phyloP scores from a whole-genome alignment of 2,329 filamentous ascomycete genomes.

The Elsinoe fawcettii region DNA sequence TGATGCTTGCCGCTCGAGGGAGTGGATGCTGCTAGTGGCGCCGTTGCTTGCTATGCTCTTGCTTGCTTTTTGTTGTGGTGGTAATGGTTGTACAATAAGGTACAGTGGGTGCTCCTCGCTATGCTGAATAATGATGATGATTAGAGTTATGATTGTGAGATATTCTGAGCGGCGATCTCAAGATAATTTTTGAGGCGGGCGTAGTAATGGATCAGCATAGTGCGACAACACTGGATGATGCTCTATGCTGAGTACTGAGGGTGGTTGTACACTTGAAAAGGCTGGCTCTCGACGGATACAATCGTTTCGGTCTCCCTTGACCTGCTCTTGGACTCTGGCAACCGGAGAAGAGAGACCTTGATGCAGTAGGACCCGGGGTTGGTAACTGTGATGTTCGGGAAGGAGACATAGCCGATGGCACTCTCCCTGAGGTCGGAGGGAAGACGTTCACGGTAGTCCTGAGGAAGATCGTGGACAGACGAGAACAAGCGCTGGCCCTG shows the following conservation, averaged over 20 bases:
- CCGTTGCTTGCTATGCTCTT: constrained; percentile 1
- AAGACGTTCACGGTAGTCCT: constrained; percentile 9
- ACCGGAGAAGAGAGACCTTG: background rate
- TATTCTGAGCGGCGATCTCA: background rate
- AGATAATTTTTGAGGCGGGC: background rate
- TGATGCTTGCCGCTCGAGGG: no score
- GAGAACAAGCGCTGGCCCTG: background rate
- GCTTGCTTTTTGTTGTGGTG: background rate
- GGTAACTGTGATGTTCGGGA: constrained; percentile 4
- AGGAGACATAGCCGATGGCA: constrained; percentile 8
- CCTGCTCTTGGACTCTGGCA: constrained; percentile 10
- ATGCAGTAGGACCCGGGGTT: background rate
- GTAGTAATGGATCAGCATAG: background rate
- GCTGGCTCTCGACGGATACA: background rate
- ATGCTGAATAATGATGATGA: background rate
- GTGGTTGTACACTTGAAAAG: constrained; percentile 10
- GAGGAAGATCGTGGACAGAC: constrained; percentile 1
- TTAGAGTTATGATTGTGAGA: background rate
- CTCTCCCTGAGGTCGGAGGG: background rate
- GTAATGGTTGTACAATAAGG: background rate
- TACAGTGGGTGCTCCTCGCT: constrained; percentile 6
- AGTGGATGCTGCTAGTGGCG: background rate
- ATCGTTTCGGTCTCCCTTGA: constrained; percentile 7
- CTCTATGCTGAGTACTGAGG: constrained; percentile 7
- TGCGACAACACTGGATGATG: background rate